Conservation (phyloP, 1,139 yeast genomes). For the Saccharomyces hybrid region DNA sequence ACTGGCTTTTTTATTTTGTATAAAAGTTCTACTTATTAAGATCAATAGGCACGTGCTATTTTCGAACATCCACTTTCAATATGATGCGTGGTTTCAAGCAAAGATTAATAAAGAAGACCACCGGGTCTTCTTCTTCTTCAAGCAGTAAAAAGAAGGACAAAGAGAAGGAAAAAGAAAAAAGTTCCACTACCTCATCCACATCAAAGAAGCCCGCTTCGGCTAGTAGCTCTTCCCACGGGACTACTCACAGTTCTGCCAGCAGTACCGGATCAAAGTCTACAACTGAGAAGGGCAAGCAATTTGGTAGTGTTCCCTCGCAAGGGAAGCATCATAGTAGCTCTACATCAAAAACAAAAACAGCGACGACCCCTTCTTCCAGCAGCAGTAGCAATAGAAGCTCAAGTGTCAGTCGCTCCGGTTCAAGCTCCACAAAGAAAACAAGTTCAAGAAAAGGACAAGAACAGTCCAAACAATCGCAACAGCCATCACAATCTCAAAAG, state of each 20-base stretch:
- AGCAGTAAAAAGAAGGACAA: conserved; percentile 23
- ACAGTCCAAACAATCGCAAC: conserved; percentile 11
- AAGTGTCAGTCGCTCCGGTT: conserved; percentile 10
- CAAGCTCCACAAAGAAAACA: conserved; percentile 7
- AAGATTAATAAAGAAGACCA: conserved; percentile 32
- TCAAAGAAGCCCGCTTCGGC: conserved; percentile 1
- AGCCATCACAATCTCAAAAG: conserved; percentile 4
- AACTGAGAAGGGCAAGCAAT: not conserved
- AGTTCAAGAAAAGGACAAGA: conserved; percentile 7
- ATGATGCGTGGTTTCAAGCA: conserved; percentile 44
- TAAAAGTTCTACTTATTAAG: not conserved
- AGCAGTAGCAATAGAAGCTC: not conserved
- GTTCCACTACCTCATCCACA: not conserved
- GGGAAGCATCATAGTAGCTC: conserved; percentile 1
- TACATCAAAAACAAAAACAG: conserved; percentile 3
- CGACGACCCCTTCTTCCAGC: conserved; percentile 1
- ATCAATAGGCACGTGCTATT: not conserved
- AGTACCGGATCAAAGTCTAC: not conserved
- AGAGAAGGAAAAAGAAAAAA: conserved; percentile 20
- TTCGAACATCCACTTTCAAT: conserved; percentile 16
- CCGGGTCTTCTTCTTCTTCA: conserved; percentile 26
- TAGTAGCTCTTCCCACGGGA: not conserved
- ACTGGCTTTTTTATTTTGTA: not conserved
- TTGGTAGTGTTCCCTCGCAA: not conserved
- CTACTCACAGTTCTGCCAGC: not conserved